Evolutionary conservation across 1,139 yeast genomes (phyloP).

Genomic region (Scheffersomyces lignicola): DNA sequence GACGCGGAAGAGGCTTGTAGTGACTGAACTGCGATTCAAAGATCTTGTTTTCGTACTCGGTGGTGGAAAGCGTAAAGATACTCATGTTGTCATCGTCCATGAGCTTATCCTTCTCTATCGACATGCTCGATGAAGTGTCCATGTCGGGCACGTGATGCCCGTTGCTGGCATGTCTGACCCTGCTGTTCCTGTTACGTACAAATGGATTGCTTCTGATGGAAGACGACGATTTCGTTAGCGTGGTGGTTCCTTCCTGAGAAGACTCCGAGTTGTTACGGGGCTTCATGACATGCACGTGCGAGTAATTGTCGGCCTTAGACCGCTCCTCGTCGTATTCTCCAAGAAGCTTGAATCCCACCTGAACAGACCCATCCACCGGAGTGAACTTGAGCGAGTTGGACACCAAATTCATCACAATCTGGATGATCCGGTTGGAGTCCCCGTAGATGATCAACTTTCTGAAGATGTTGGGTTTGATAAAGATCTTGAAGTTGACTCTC

Average conservation of each 20-base stretch:
- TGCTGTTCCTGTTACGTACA: background rate
- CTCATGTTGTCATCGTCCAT: constrained; percentile 34
- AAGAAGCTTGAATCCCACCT: constrained; percentile 60
- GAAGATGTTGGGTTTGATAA: constrained; percentile 58
- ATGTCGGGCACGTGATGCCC: too few relatives aligned
- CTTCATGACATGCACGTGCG: constrained; percentile 20
- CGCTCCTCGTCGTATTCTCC: constrained; percentile 67
- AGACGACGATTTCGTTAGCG: background rate
- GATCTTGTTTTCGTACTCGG: constrained; percentile 55
- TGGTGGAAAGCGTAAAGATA: constrained; percentile 47
- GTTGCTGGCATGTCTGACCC: too few relatives aligned
- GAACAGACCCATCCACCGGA: constrained; percentile 80
- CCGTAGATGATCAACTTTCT: constrained; percentile 72
- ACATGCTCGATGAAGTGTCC: background rate
- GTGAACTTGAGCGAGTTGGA: constrained; percentile 89
- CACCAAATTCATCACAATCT: constrained; percentile 82
- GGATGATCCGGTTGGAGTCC: constrained; percentile 83
- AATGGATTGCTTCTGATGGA: background rate
- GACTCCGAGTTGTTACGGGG: constrained; percentile 1
- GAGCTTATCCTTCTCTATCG: background rate
- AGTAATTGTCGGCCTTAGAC: constrained; percentile 31
- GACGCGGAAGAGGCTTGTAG: constrained; percentile 29
- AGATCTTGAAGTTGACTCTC: constrained; percentile 60
- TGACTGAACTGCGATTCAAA: constrained; percentile 51
- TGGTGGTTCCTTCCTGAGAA: background rate